These are phyloP conservation scores for Phaeosphaeriaceae sp. DNA, from an alignment of 2,329 filamentous ascomycete species.

Conservation along the genomic window DNA sequence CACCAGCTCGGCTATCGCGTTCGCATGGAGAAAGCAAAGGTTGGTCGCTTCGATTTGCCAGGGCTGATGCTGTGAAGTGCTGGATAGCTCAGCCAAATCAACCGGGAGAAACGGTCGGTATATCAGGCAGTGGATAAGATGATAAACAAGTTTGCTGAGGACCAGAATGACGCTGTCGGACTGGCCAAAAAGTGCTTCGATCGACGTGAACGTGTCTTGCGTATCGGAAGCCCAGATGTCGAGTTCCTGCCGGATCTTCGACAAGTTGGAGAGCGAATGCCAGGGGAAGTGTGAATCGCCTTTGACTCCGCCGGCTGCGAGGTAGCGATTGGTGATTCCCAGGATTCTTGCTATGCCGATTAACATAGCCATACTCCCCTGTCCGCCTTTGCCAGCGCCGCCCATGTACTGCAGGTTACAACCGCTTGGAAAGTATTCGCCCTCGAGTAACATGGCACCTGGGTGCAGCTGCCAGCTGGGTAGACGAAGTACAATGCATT, in stretches of 20 bases:
- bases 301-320: constrained; percentile 85
- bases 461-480: constrained; percentile 76
- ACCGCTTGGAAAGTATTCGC: constrained; percentile 80
- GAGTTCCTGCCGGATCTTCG: constrained; percentile 84
- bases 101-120: constrained; percentile 89
- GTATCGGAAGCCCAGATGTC: constrained; percentile 86
- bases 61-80: constrained; percentile 83
- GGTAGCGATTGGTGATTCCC: constrained; percentile 82
- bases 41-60: constrained; percentile 94
- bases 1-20: constrained; percentile 83
- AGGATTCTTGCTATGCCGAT: constrained; percentile 86
- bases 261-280: constrained; percentile 85
- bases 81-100: constrained; percentile 80
- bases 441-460: constrained; percentile 70
- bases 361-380: constrained; percentile 80
- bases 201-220: constrained; percentile 78
- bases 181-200: constrained; percentile 78
- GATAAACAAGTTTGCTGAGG: constrained; percentile 85
- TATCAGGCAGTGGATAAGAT: constrained; percentile 84
- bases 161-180: constrained; percentile 80
- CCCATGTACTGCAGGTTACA: constrained; percentile 80
- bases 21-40: constrained; percentile 85
- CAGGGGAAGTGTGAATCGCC: constrained; percentile 91
- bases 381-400: constrained; percentile 72
- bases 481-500: constrained; percentile 76